Percentiles rank a stretch among this genome's conserved stretches.
These are phyloP conservation scores for Umbelopsis vinacea DNA, from an alignment of 192 early-diverging fungal species.

Conservation along the genomic window DNA sequence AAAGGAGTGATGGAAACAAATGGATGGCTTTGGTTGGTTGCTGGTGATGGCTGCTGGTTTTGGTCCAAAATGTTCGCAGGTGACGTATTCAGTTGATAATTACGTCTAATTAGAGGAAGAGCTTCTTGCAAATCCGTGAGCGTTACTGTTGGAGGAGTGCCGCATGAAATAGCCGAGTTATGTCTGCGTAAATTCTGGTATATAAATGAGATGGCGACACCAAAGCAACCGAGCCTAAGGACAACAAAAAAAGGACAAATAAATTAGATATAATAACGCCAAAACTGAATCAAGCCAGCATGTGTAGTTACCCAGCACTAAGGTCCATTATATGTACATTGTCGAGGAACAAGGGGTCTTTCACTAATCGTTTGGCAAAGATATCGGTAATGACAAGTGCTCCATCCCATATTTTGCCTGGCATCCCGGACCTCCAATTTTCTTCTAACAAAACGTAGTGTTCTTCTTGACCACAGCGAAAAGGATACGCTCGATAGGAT, in stretches of 20 bases:
- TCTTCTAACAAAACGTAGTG: conserved; percentile 31
- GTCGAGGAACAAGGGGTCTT: conserved; percentile 34
- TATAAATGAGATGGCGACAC: background rate
- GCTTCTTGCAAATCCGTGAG: conserved; percentile 53
- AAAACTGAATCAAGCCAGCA: no score
- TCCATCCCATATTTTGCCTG: conserved; percentile 58
- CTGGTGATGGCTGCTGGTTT: background rate
- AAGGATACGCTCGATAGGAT: conserved; percentile 11
- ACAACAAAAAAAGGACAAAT: background rate
- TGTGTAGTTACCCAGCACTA: conserved; percentile 45
- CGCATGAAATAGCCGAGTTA: background rate
- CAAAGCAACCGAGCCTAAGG: background rate
- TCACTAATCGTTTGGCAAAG: conserved; percentile 28
- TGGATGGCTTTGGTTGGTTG: background rate
- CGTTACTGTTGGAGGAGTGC: conserved; percentile 25
- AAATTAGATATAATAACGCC: background rate
- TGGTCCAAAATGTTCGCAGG: background rate
- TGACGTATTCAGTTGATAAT: conserved; percentile 39
- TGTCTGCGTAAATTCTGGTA: background rate
- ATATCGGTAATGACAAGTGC: conserved; percentile 47
- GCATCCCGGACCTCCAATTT: conserved; percentile 46
- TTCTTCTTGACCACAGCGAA: conserved; percentile 16
- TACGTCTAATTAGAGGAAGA: conserved; percentile 41
- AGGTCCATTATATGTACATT: conserved; percentile 48
- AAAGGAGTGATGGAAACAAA: conserved; percentile 17